These are phyloP conservation scores for Hsuehochloa calcarea DNA, from an alignment of 176 grass and related monocot genomes.

Conservation along the genomic window DNA sequence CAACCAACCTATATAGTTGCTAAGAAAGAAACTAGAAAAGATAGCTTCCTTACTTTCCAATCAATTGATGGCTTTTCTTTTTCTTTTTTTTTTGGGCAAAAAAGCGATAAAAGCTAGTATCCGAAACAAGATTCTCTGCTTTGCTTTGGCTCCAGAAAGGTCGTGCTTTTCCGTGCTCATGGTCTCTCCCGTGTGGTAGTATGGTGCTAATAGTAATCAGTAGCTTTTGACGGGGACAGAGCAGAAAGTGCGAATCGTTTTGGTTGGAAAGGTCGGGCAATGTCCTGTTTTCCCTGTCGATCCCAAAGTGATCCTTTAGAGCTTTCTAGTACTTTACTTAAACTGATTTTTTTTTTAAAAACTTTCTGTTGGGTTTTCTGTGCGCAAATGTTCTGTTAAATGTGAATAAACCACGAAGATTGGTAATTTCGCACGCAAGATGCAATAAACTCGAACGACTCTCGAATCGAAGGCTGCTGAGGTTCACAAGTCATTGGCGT, in stretches of 20 bases:
- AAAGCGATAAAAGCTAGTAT: conserved; percentile 7
- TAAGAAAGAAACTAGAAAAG: neutral
- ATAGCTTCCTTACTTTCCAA: conserved; percentile 28
- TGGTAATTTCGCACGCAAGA: no score
- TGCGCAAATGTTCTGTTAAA: no score
- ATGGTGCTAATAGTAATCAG: neutral
- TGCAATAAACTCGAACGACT: no score
- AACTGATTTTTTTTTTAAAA: no score
- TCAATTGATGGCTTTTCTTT: conserved; percentile 27
- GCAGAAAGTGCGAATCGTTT: conserved; percentile 30
- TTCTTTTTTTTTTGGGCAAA: no score
- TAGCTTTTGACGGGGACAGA: conserved; percentile 8
- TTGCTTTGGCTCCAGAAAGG: conserved; percentile 26
- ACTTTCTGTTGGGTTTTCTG: neutral
- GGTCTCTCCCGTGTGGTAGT: conserved; percentile 23
- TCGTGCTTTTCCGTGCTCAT: conserved; percentile 4
- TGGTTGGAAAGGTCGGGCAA: conserved; percentile 41
- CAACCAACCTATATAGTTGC: neutral
- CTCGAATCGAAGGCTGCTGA: no score
- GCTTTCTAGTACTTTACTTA: neutral
- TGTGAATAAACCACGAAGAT: no score
- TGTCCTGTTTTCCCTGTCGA: conserved; percentile 30
- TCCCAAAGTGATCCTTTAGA: conserved; percentile 16
- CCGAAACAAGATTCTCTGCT: conserved; percentile 12
- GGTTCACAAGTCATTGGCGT: no score